Evolutionary conservation across 177 flowering plant species (phyloP).

Genomic region (Telopea speciosissima): DNA sequence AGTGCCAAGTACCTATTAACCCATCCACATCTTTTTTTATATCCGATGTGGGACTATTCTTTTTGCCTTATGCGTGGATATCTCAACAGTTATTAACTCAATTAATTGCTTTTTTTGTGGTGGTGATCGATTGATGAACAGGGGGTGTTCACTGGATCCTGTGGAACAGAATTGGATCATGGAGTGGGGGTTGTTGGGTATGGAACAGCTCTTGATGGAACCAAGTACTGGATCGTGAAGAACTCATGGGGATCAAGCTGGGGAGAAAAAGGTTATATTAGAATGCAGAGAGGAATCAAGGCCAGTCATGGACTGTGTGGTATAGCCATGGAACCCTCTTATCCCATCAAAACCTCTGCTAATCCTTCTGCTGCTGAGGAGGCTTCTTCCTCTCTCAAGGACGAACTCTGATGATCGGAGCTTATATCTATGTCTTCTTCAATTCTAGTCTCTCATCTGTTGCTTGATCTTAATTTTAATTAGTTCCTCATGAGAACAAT

Average conservation of each 20-base stretch:
- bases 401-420: conserved; percentile 19
- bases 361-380: neutral
- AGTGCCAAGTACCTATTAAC: too few species aligned
- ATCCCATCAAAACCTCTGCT: conserved; percentile 24
- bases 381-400: conserved; percentile 6
- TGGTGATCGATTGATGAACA: conserved; percentile 6
- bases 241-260: conserved; percentile 28
- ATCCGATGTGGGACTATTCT: too few species aligned
- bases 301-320: conserved; percentile 32
- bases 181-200: conserved; percentile 37
- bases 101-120: too few species aligned
- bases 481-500: too few species aligned
- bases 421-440: neutral
- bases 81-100: too few species aligned
- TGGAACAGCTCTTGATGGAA: conserved; percentile 24
- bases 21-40: too few species aligned
- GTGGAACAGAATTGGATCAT: conserved; percentile 37
- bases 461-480: too few species aligned
- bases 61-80: too few species aligned
- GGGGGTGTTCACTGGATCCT: conserved; percentile 34
- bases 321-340: conserved; percentile 32
- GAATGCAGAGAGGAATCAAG: conserved; percentile 23
- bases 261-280: conserved; percentile 43
- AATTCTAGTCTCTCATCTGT: neutral
- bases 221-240: conserved; percentile 33